Base-by-base conservation (phyloP, 495 filamentous ascomycete species). In the Penicillium salamii region DNA sequence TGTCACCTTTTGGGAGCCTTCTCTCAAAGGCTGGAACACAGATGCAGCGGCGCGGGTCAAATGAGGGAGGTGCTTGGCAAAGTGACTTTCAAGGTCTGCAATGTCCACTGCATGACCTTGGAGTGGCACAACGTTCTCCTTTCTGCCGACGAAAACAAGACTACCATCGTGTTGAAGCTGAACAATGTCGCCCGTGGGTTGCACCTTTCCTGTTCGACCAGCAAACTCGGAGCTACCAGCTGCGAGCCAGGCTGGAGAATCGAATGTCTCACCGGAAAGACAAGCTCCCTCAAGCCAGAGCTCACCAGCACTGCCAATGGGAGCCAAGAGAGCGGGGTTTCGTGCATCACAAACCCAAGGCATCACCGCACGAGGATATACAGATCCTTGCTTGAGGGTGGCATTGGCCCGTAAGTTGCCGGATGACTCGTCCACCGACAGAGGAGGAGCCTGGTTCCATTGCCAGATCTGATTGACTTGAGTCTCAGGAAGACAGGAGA, bases 401-500 rank as follows among this genome's bases (percentile, higher is more conserved):
- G 51, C 31, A 46, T 59, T 45, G 11, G 64, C 66, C 24, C 62
- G 63, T 18, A 70, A 57, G 12, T 39, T 62, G 7, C 54, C 52
- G 0, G 62, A 62, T 11, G 50, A 34, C 21, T 52, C 18, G 42
- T 70, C 58, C 2, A 66, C 41, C 1, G 58, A 52, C 19, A 65
- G 46, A 7, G 68, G 70, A 15, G 65, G 47, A 13, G 35, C 55
- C 19, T 59, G 35, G 38, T 77, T 77, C 62, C 66, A 72, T 26
- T 61, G 17, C 67, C 67, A 72, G 13, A 77, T 74, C 17, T 65
- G 51, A 32, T 61, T 53, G 47, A 69, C 41, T 41, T 77, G 72
- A 1, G 45, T 50, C 12, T 56, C 60, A 7, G 67, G 66, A 13
- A 77, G 52, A 26, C 61, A 72, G 14, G 66, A 69, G 11, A 73